Evolutionary conservation across 805 yeast species (phyloP), one percentile per base, ranked within the genome.

Genomic region (Metschnikowia sp.): DNA sequence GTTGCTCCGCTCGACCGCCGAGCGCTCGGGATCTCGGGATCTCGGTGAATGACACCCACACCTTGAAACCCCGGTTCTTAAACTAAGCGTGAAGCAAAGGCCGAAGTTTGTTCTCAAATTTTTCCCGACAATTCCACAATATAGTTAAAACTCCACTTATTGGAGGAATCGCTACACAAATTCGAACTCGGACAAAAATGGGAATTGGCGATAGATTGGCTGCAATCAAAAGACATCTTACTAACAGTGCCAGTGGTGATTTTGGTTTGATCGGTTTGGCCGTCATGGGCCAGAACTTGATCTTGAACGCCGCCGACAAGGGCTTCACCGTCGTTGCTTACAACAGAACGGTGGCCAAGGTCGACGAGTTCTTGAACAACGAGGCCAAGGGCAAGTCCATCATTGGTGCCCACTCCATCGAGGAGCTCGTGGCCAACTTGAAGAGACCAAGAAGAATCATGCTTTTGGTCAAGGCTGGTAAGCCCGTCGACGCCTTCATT

Each of bases 251-350:
- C 39, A 83, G 88, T 69, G 94, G 92, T 80, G 99, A 92, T 84
- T 84, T 92, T 73, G 99, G 97, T 75, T 88, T 92, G 72, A 91
- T 94, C 68, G 99, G 99, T 71, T 82, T 92, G 82, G 99, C 99
- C 86, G 99, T 92, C 61, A 92, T 92, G 99, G 99, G 99, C 75
- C 96, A 88, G 81, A 92, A 92, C 83, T 79, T 92, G 81, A 89
- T 92, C 70, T 81, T 92, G 60, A 92, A 92, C 75, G 96, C 95
- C 66, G 99, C 99, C 61, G 99, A 92, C 81, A 96, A 92, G 78
- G 97, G 97, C 50, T 92, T 82, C 81, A 89, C 96, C 58, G 98
- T 94, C 63, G 96, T 89, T 65, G 97, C 97, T 53, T 94, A 81
- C 86, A 92, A 92, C 94, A 89, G 99, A 84, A 94, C 98, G 52